These are phyloP conservation scores for Fusarium sororula DNA, from an alignment of 2,329 filamentous ascomycete genomes.

Conservation along the genomic window DNA sequence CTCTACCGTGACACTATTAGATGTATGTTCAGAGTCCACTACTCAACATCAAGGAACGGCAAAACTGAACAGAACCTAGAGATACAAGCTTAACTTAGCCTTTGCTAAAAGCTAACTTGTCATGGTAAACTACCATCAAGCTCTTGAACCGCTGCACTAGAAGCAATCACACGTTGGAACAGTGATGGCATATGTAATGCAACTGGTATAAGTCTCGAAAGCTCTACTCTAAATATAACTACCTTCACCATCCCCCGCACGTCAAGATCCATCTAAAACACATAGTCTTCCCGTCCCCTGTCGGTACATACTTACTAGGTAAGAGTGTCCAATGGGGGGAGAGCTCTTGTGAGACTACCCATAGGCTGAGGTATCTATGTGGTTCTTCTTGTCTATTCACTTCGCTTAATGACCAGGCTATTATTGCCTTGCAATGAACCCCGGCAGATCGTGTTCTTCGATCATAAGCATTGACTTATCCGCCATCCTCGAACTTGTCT, in stretches of 20 bases:
- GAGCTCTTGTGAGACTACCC: not conserved
- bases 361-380: not conserved
- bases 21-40: too few relatives aligned
- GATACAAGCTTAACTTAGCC: not conserved
- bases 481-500: constrained; percentile 51
- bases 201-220: not conserved
- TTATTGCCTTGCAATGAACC: constrained; percentile 40
- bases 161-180: not conserved
- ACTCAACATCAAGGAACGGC: not conserved
- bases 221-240: not conserved
- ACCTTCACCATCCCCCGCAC: not conserved
- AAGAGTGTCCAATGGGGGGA: too few relatives aligned
- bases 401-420: not conserved
- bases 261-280: not conserved
- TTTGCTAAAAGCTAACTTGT: not conserved
- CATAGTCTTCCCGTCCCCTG: not conserved
- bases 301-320: not conserved
- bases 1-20: too few relatives aligned
- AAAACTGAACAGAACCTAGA: not conserved
- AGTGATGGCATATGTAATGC: not conserved
- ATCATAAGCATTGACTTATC: constrained; percentile 57
- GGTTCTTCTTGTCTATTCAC: not conserved
- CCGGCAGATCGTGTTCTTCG: constrained; percentile 52
- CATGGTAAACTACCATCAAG: not conserved
- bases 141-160: not conserved